Evolutionary conservation across 2,329 filamentous ascomycete genomes (phyloP).

Genomic region (Mariannaea sp.): DNA sequence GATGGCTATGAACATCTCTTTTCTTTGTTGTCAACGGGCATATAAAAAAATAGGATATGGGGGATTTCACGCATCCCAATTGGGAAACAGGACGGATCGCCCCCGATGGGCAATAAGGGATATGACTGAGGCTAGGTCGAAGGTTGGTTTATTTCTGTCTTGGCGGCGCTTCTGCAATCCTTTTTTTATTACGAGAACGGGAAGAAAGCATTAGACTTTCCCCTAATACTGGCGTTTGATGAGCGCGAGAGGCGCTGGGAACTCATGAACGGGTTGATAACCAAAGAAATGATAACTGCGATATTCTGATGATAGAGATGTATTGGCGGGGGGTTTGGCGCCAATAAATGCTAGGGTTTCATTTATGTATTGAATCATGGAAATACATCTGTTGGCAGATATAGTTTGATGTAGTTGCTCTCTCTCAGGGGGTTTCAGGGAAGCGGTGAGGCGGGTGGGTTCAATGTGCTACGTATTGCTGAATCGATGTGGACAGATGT

Average conservation of each 20-base stretch:
- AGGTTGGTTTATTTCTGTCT: neutral
- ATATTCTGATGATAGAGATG: too few species aligned
- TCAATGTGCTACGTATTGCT: too few species aligned
- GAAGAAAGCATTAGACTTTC: too few species aligned
- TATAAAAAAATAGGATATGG: conserved; percentile 9
- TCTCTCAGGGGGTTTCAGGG: too few species aligned
- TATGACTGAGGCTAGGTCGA: neutral
- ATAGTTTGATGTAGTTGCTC: too few species aligned
- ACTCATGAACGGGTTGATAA: neutral
- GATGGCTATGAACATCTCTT: conserved; percentile 1
- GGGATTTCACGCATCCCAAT: conserved; percentile 4
- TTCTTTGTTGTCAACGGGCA: neutral
- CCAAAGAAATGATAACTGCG: too few species aligned
- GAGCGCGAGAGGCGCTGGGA: conserved; percentile 3
- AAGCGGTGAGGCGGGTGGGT: too few species aligned
- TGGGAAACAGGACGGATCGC: conserved; percentile 16
- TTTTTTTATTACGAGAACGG: conserved; percentile 1
- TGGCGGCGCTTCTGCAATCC: too few species aligned
- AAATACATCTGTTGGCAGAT: too few species aligned
- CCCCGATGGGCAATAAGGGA: conserved; percentile 7
- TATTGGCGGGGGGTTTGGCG: neutral
- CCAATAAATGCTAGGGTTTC: neutral
- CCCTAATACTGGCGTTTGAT: too few species aligned
- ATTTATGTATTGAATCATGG: neutral
- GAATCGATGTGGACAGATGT: too few species aligned